A percentile compares a stretch with the other conserved stretches of the same genome.
Evolutionary conservation across 148 eudicot genomes (phyloP).

Genomic region (Rhododendron ovatum): DNA sequence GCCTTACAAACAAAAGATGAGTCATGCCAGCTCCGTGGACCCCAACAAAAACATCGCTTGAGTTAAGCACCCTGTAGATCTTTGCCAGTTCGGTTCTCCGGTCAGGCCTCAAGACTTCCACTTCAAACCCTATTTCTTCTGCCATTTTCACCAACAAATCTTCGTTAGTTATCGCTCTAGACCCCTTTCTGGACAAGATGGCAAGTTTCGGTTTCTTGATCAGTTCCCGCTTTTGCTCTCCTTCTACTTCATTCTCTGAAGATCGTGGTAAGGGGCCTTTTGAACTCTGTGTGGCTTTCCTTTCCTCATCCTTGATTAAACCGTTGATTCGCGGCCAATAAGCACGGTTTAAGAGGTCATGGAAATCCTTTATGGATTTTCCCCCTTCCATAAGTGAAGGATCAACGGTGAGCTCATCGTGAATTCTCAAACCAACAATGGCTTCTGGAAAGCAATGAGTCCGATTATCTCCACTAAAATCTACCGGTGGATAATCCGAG

Average conservation of each 20-base stretch:
- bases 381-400: conserved; percentile 43
- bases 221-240: not conserved
- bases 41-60: conserved; percentile 80
- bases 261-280: conserved; percentile 14
- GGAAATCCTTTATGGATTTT: conserved; percentile 57
- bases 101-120: conserved; percentile 49
- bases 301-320: conserved; percentile 53
- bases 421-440: conserved; percentile 72
- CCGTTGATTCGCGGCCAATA: conserved; percentile 66
- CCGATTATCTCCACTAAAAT: conserved; percentile 50
- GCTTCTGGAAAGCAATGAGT: conserved; percentile 87
- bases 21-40: conserved; percentile 98
- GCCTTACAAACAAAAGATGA: conserved; percentile 70
- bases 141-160: conserved; percentile 64
- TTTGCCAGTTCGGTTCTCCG: conserved; percentile 70
- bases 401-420: conserved; percentile 79
- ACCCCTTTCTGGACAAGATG: conserved; percentile 63
- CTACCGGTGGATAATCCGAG: conserved; percentile 60
- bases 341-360: conserved; percentile 56
- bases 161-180: conserved; percentile 70
- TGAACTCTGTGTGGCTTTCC: conserved; percentile 20
- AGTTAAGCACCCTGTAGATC: conserved; percentile 54
- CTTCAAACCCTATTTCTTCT: conserved; percentile 60
- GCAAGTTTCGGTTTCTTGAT: conserved; percentile 54
- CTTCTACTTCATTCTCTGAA: not conserved